Conservation (phyloP, 306 rosid genomes). For the Prunus campanulata region DNA sequence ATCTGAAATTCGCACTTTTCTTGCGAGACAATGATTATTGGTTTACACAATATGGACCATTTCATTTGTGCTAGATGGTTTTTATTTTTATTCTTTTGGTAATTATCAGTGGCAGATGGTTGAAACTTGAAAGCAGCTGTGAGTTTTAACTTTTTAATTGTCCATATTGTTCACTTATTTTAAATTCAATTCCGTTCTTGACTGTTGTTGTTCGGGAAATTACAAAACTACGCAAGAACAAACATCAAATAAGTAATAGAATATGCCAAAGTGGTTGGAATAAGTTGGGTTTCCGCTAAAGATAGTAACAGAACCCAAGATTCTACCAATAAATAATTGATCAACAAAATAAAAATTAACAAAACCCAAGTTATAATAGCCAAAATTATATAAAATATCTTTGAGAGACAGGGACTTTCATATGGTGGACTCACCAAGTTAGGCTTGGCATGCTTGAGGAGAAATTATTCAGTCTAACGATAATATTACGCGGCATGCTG, state of each 20-base stretch:
- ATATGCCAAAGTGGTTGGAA: constrained; percentile 9
- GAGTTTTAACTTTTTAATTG: neutral
- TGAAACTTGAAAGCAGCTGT: neutral
- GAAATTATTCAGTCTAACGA: no score
- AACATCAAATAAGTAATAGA: constrained; percentile 1
- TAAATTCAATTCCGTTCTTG: neutral
- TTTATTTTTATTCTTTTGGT: no score
- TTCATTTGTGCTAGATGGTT: neutral
- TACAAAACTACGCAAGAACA: neutral
- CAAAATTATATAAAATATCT: constrained; percentile 4
- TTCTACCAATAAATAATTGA: no score
- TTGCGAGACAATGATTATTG: neutral
- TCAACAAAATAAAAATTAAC: no score
- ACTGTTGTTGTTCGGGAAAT: neutral
- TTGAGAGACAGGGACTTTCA: neutral
- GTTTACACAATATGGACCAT: neutral
- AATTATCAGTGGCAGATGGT: neutral
- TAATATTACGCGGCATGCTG: no score
- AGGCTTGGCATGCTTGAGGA: neutral
- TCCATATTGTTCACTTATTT: neutral
- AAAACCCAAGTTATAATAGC: constrained; percentile 1
- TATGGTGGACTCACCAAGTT: neutral
- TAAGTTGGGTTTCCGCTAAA: neutral
- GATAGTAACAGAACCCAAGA: constrained; percentile 3
- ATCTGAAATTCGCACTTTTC: no score